A percentile compares a stretch with the other conserved stretches of the same genome.
Evolutionary conservation across 192 early-diverging fungal species (phyloP).

Genomic region (Spinellus fusiger): DNA sequence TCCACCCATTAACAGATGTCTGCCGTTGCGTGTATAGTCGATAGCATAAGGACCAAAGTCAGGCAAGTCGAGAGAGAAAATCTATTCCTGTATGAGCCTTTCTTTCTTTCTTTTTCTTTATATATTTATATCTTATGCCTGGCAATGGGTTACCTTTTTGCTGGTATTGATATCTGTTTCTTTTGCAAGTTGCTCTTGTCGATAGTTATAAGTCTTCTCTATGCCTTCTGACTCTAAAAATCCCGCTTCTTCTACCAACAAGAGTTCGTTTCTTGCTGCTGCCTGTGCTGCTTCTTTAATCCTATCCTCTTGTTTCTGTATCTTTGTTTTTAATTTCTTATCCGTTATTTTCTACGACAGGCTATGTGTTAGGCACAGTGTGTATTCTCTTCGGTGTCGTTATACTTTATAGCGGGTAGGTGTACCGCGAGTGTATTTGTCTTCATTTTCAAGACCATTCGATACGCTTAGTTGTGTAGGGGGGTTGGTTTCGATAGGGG

Average conservation of each 20-base stretch:
- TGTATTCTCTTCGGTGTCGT: background rate
- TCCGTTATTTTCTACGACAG: slow-evolving; percentile 48
- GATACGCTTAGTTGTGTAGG: background rate
- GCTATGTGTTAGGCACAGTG: background rate
- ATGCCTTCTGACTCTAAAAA: slow-evolving; percentile 84
- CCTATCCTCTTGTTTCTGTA: slow-evolving; percentile 55
- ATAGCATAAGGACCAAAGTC: slow-evolving; percentile 87
- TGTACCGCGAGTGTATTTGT: slow-evolving; percentile 22
- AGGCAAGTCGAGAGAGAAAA: slow-evolving; percentile 69
- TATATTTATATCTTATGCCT: background rate
- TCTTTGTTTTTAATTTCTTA: slow-evolving; percentile 63
- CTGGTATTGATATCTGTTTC: slow-evolving; percentile 69
- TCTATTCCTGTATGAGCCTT: slow-evolving; percentile 30
- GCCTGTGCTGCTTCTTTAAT: slow-evolving; percentile 60
- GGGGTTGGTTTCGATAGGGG: too few species aligned
- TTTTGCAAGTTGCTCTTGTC: slow-evolving; percentile 60
- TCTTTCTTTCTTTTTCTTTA: background rate
- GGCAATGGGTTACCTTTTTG: slow-evolving; percentile 44
- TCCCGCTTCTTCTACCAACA: slow-evolving; percentile 72
- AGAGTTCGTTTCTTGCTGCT: slow-evolving; percentile 73
- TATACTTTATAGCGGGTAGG: slow-evolving; percentile 7
- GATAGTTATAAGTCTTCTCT: slow-evolving; percentile 84
- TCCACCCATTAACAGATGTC: slow-evolving; percentile 68
- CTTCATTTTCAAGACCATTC: slow-evolving; percentile 14
- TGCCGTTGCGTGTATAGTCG: slow-evolving; percentile 87